Evolutionary conservation across 371 early-diverging fungal genomes (phyloP).

Genomic region (Dichotomocladium elegans): DNA sequence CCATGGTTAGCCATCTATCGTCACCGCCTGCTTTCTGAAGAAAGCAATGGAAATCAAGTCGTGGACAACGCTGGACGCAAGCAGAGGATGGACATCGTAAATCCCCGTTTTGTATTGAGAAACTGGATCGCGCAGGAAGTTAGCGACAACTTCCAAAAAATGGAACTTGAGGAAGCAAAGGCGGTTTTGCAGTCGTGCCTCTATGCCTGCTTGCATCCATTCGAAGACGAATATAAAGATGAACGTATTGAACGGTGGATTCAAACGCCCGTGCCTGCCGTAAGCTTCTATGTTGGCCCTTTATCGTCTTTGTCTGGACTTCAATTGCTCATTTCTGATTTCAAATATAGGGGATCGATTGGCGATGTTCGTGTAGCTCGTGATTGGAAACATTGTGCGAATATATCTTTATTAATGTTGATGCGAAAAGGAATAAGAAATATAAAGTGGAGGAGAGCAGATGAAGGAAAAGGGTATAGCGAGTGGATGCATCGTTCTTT

Average conservation of each 20-base stretch:
- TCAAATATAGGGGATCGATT: conserved; percentile 59
- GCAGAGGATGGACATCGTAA: conserved; percentile 54
- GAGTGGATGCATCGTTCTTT: no score
- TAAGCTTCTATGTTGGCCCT: conserved; percentile 10
- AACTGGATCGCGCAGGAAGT: conserved; percentile 75
- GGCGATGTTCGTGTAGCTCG: conserved; percentile 61
- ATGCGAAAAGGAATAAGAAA: conserved; percentile 1
- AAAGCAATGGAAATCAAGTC: conserved; percentile 12
- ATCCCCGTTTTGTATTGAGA: conserved; percentile 70
- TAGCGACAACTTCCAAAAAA: conserved; percentile 46
- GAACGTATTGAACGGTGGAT: conserved; percentile 32
- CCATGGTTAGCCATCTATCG: conserved; percentile 50
- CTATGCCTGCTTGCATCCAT: conserved; percentile 54
- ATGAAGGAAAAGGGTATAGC: no score
- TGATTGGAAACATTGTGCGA: conserved; percentile 11
- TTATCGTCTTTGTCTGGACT: no score
- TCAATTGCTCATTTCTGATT: no score
- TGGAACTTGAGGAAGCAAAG: conserved; percentile 24
- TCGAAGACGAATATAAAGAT: conserved; percentile 40
- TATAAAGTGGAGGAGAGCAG: not conserved
- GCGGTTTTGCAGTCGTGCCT: conserved; percentile 47
- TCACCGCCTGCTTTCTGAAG: conserved; percentile 41
- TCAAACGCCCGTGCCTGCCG: conserved; percentile 23
- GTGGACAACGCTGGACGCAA: conserved; percentile 25
- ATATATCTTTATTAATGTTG: no score